Evolutionary conservation across 2,329 filamentous ascomycete species (phyloP), one percentile per base, ranked within the genome.

Genomic region (Periglandula ipomoeae): DNA sequence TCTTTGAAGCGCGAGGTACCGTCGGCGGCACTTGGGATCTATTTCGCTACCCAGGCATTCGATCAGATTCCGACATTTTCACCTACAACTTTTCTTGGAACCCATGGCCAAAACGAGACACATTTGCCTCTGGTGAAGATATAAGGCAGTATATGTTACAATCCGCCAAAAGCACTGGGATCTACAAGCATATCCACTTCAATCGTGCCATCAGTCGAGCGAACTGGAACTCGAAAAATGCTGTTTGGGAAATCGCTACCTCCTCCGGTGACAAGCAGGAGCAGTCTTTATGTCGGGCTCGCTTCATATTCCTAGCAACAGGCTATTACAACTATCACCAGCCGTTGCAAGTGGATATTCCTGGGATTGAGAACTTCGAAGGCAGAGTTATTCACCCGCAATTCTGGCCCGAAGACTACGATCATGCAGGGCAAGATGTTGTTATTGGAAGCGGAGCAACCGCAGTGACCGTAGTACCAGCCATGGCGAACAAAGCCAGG

Each of bases 11-110:
- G 2, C 80, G 87, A 27, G 69, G 74, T 44, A 68, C 72, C 24
- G 70, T 90, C 8, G 87, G 87, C 1, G 87, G 87, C 1, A 91
- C 87, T 0, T 90, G 87, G 87, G 81, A 84, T 58, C 68, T 89
- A 2, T 91, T 89, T 69, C 78, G 74, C 37, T 90, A 89, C 56
- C 86, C 85, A 0, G 84, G 87, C 7, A 82, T 87, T 53, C 71
- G 79, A 41, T 81, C 79, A 3, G 78, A 83, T 52, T 80, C 78
- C 0, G 79, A 83, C 57, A 67, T 83, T 8, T 74, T 73, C 56
- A 82, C 78, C 0, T 82, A 81, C 52, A 78, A 77, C n/a, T 89
- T 89, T 56, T 65, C 76, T 1, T 90, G 85, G 79, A 73, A 79
- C 39, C 82, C 83, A 1, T 90, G 85, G 85, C 67, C 67, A 11